phyloP scores from a whole-genome alignment of 2,329 filamentous ascomycete species.

The Cercospora zeae-maydis region DNA sequence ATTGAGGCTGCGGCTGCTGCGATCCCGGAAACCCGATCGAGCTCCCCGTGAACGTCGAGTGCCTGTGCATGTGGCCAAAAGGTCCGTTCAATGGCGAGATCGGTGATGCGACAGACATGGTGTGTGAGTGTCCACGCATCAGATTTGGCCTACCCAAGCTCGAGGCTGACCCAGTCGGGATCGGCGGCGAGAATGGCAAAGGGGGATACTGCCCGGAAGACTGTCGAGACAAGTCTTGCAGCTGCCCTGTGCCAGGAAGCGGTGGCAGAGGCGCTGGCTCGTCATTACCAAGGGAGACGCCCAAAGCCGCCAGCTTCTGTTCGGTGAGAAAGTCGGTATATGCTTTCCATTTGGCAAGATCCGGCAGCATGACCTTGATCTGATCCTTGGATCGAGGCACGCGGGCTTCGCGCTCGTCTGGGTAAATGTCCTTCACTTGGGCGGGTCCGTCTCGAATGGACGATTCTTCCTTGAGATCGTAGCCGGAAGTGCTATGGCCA shows the following conservation, averaged over 20 bases:
- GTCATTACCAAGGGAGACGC: slow-evolving; percentile 76
- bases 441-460: slow-evolving; percentile 24
- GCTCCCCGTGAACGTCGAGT: slow-evolving; percentile 62
- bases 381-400: slow-evolving; percentile 46
- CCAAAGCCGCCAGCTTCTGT: slow-evolving; percentile 86
- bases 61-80: slow-evolving; percentile 62
- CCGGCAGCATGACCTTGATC: slow-evolving; percentile 62
- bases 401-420: slow-evolving; percentile 47
- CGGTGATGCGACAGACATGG: slow-evolving; percentile 67
- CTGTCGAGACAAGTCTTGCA: slow-evolving; percentile 62
- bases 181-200: slow-evolving; percentile 76
- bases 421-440: slow-evolving; percentile 68
- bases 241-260: slow-evolving; percentile 6
- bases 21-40: slow-evolving; percentile 46
- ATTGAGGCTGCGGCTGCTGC: slow-evolving; percentile 45
- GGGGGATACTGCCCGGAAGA: slow-evolving; percentile 69
- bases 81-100: slow-evolving; percentile 59
- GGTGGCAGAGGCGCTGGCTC: slow-evolving; percentile 52
- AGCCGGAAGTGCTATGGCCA: slow-evolving; percentile 66
- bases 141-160: slow-evolving; percentile 47
- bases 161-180: slow-evolving; percentile 72
- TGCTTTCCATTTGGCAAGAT: slow-evolving; percentile 68
- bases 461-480: slow-evolving; percentile 56
- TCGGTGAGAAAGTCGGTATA: slow-evolving; percentile 83
- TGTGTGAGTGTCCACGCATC: slow-evolving; percentile 44